phyloP scores from a whole-genome alignment of 495 filamentous ascomycete species.

The Penicillium parvum region DNA sequence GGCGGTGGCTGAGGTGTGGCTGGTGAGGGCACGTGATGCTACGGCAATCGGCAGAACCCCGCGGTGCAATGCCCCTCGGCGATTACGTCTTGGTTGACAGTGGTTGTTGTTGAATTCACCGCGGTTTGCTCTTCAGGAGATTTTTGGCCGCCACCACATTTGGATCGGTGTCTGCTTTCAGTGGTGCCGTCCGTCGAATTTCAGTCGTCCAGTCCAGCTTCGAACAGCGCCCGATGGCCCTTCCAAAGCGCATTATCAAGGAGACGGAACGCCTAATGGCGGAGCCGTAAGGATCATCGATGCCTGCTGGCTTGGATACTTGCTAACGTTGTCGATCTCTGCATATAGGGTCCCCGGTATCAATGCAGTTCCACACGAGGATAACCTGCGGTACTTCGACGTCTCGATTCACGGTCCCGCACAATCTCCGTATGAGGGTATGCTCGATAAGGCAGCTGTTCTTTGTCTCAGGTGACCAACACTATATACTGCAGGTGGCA shows the following conservation, averaged over 20 bases:
- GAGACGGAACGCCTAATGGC: conserved; percentile 97
- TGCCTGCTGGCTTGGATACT: not conserved
- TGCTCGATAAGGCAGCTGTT: not conserved
- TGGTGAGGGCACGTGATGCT: conserved; percentile 13
- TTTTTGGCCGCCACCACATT: too few relatives aligned
- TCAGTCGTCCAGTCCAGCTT: too few relatives aligned
- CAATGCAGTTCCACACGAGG: conserved; percentile 94
- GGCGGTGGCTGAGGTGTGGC: conserved; percentile 13
- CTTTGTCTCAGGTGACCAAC: conserved; percentile 16
- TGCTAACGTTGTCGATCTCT: conserved; percentile 2
- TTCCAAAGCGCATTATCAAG: conserved; percentile 96
- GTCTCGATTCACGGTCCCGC: conserved; percentile 94
- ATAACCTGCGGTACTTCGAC: conserved; percentile 97
- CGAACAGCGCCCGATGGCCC: too few relatives aligned
- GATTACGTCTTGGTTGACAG: conserved; percentile 17
- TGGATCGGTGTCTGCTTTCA: too few relatives aligned
- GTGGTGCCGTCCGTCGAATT: too few relatives aligned
- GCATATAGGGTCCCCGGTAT: conserved; percentile 81
- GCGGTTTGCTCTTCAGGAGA: not conserved
- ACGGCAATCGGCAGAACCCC: conserved; percentile 21
- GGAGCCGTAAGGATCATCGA: conserved; percentile 69
- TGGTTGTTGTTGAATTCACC: conserved; percentile 7
- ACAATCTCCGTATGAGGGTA: conserved; percentile 90
- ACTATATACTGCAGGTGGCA: conserved; percentile 56
- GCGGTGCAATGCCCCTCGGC: conserved; percentile 33